Evolutionary conservation across 139 green algal species (phyloP), one percentile per base, ranked within the genome.

Genomic region (Yamagishiella unicocca): DNA sequence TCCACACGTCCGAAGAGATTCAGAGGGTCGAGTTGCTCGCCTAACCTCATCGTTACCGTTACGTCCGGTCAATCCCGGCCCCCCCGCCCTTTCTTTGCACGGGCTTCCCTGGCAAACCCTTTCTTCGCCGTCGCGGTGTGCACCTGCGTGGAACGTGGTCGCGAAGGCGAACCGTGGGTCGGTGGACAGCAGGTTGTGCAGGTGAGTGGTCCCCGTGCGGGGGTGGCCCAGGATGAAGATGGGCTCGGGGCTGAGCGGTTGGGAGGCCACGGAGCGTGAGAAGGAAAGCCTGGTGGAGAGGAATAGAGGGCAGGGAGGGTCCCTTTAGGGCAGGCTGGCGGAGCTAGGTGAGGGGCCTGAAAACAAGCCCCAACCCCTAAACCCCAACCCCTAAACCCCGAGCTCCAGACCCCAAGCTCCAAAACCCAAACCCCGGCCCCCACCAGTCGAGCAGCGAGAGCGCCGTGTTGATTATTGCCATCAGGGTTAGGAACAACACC

Each of bases 141-240:
- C 31, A 93, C 90, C 89, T 35, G 88, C 92, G 14, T 95, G 67
- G 38, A 95, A 95, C 29, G 91, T 96, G 84, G 61, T 92, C 4
- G 85, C 89, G 72, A 90, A 93, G 19, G 89, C 91, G 90, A 96
- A 96, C 25, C 31, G 37, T 7, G 87, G 75, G 86, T 95, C 92
- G 5, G 78, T 64, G 0, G 91, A 74, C 40, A 96, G 87, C 61
- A 95, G 83, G 87, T 96, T 96, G 90, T 96, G 94, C 46, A 96
- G 72, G 87, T 95, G 93, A 9, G 95, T 97, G 71, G 95, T 97
- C 35, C 95, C 94, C 1, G 93, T 94, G 55, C 94, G 88, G 0
- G 92, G 91, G 77, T 95, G 93, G 35, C 94, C 95, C 33, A 97
- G 83, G 27, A 97, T 91, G 61, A 96, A 92, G 1, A 96, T 64